A percentile compares a stretch with the other conserved stretches of the same genome.
Evolutionary conservation across 1,284 basidiomycete species (phyloP).

Genomic region (Tremellales sp.): DNA sequence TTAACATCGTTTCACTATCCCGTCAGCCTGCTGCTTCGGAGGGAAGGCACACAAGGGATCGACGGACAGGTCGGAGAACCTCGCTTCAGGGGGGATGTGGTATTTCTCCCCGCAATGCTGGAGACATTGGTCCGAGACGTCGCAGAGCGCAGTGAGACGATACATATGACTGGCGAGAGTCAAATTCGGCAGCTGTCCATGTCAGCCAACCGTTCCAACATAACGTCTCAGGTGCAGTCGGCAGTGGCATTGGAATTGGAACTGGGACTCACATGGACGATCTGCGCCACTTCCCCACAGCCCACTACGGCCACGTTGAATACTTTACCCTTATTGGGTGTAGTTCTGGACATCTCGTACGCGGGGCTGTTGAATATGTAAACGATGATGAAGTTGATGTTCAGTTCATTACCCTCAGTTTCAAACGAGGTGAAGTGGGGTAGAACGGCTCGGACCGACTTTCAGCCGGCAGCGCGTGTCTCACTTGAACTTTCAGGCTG

Average conservation of each 20-base stretch:
- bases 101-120: slow-evolving; percentile 19
- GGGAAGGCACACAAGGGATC: background rate
- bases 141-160: slow-evolving; percentile 21
- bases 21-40: background rate
- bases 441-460: no score
- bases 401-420: no score
- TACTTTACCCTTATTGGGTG: no score
- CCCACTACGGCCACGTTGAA: slow-evolving; percentile 26
- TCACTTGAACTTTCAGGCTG: no score
- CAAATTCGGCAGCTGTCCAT: slow-evolving; percentile 21
- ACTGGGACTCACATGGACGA: slow-evolving; percentile 16
- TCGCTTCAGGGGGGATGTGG: slow-evolving; percentile 3
- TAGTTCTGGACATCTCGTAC: no score
- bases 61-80: background rate
- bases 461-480: no score
- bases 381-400: no score
- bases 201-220: background rate
- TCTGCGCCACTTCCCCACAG: slow-evolving; percentile 27
- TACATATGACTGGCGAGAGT: slow-evolving; percentile 14
- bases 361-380: no score
- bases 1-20: slow-evolving; percentile 15
- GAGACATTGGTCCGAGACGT: slow-evolving; percentile 19
- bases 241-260: background rate
- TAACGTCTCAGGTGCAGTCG: background rate
- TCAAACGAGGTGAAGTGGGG: no score